Evolutionary conservation across 768 basidiomycete species (phyloP), one percentile per base, ranked within the genome.

Genomic region (Amanita jacksonii): DNA sequence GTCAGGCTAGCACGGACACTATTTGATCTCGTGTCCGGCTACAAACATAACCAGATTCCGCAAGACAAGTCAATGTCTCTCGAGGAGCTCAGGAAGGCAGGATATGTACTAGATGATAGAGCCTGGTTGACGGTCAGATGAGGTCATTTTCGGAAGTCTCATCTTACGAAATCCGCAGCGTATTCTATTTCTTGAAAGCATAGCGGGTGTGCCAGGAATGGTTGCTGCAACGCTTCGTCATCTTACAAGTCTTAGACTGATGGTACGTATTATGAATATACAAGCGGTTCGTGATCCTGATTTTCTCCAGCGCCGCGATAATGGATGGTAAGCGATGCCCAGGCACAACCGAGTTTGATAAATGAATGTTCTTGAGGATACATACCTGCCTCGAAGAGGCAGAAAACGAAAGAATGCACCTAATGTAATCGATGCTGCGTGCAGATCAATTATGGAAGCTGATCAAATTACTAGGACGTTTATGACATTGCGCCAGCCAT

Each of bases 191-290:
- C 71, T 98, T 25, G 94, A 98, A 64, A 81, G 76, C 41, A 78
- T 96, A 42, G 96, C 96, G 9, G 96, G 88, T 16, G 92, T 97
- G 1, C 94, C 94, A 15, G 93, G 93, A 4, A 93, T 93, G 89
- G 90, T 86, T n/a, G 88, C 79, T 9, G 87, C 85, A 7, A 82
- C 81, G 22, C 68, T 93, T 27, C 76, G 96, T 20, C 96, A 99
- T 64, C 70, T 99, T 25, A 74, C 75, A 32, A 91, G 88, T 60
- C 70, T 99, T 30, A 79, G 96, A 31, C 67, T 92, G 28, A 86
- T 98, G 85, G 85, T 85, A 54, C 53, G 69, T 53, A 45, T 10
- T 42, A 41, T 19, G 25, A 34, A 23, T 46, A 25, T 19, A 3
- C 30, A 7, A 16, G 20, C 33, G 10, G 25, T 45, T 18, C 12